phyloP scores from a whole-genome alignment of 75 land plant genomes.

The Ceratopteris richardii region DNA sequence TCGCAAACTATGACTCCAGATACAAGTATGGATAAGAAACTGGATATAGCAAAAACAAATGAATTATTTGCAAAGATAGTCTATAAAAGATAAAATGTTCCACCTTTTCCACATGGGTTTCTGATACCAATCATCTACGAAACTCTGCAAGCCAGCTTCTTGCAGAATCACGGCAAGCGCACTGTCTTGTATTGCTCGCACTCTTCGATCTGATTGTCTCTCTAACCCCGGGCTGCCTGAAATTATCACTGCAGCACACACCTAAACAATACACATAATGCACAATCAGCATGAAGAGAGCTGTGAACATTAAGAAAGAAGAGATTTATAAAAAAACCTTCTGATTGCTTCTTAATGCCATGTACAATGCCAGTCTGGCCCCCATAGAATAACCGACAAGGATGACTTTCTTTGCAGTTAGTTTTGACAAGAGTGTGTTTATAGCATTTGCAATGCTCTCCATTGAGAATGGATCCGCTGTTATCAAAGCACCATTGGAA shows the following conservation, averaged over 20 bases:
- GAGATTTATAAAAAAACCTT: conserved; percentile 5
- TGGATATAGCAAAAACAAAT: background rate
- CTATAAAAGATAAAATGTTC: background rate
- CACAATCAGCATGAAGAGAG: no score
- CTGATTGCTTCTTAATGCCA: conserved; percentile 45
- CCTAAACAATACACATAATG: conserved; percentile 38
- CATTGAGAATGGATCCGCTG: conserved; percentile 30
- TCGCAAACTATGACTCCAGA: conserved; percentile 52
- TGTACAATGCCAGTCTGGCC: conserved; percentile 82
- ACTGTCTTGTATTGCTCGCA: conserved; percentile 54
- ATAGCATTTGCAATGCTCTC: conserved; percentile 46
- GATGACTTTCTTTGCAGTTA: conserved; percentile 38
- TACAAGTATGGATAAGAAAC: no score
- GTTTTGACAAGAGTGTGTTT: conserved; percentile 24
- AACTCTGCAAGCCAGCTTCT: conserved; percentile 41
- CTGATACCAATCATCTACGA: conserved; percentile 72
- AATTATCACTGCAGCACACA: conserved; percentile 56
- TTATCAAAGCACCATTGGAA: no score
- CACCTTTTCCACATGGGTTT: conserved; percentile 80
- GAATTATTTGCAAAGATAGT: background rate
- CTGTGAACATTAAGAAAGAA: no score
- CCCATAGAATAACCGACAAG: conserved; percentile 98
- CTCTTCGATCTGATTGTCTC: conserved; percentile 27
- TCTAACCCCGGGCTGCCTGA: conserved; percentile 93
- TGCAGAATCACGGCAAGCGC: conserved; percentile 41